phyloP scores from a whole-genome alignment of 768 basidiomycete species.

The Leccinum rimulosum region DNA sequence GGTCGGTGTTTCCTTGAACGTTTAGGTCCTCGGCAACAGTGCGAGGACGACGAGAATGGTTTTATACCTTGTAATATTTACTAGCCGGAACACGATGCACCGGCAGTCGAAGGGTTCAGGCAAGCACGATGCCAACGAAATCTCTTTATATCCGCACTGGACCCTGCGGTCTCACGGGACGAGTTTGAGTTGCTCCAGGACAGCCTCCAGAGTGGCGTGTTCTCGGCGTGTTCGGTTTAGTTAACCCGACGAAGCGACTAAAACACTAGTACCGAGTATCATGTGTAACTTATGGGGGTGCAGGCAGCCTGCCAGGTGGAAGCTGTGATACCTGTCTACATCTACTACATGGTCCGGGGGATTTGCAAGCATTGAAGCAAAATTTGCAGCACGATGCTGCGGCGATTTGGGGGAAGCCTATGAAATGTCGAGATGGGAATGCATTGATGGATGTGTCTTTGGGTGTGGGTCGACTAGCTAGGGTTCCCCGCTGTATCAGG shows the following conservation, averaged over 20 bases:
- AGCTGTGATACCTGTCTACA: not conserved
- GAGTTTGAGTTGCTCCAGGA: not conserved
- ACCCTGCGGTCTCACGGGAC: slow-evolving; percentile 5
- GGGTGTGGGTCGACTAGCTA: not conserved
- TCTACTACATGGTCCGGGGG: not conserved
- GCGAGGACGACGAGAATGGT: not conserved
- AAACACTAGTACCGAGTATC: not conserved
- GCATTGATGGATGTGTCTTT: not conserved
- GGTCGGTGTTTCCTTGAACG: not conserved
- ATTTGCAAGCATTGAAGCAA: not conserved
- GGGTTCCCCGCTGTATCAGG: slow-evolving; percentile 4
- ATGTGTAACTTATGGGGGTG: not conserved
- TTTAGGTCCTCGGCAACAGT: not conserved
- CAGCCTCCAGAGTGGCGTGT: not conserved
- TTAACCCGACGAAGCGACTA: slow-evolving; percentile 1
- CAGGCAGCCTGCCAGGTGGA: not conserved
- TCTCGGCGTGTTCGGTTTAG: slow-evolving; percentile 2
- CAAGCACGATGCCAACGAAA: not conserved
- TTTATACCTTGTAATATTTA: not conserved
- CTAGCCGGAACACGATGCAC: not conserved
- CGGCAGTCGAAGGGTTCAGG: not conserved
- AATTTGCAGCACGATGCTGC: slow-evolving; percentile 4
- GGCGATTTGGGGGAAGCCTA: slow-evolving; percentile 3
- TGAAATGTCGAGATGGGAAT: not conserved
- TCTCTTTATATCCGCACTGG: slow-evolving; percentile 5